Base-by-base conservation (phyloP, 2,329 filamentous ascomycete species). In the Xylaria sp. region DNA sequence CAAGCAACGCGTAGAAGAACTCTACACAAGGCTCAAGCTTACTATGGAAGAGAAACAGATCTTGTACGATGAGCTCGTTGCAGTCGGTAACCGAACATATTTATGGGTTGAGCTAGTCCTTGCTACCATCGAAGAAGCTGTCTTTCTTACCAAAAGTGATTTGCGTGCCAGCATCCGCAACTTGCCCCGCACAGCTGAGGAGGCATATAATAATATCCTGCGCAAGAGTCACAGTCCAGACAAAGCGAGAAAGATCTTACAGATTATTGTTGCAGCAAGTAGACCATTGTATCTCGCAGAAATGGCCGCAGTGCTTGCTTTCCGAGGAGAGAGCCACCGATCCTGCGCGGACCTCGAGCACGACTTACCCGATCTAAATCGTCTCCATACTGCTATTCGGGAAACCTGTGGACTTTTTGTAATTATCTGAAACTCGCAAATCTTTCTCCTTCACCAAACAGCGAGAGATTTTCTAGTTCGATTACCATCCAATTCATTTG, bases 391-490 rank as follows among this genome's bases (percentile, higher is more conserved):
- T 3, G 67, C 57, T 6, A 64, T 82, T 12, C 69, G 75, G 48
- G 62, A 77, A 6, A 65, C 79, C 12, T 83, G 80, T 64, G 80
- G 79, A 0, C 75, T 82, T 7, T 81, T 83, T 58, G 70, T 83
- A 2, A 74, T 62, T 20, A 71, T 83, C n/a, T 66, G 77, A 1
- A 71, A 80, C 52, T 69, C 63, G 3, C 76, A 67, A 59, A 70
- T 83, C 4, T 82, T 80, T 68, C 72, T 83, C 6, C 71, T 83
- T 39, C 81, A 83, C 41, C 79, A 83, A 68, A 83, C 81, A 1
- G 81, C 79, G 0, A 81, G 74, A 62, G 80, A 82, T 52, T 82
- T 82, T 67, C 64, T 83, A 41, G 59, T 79, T 46, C 49, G 52
- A 39, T 28, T 28, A 28, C 28, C 28, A 28, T 28, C 28, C 28